A percentile compares a stretch with the other conserved stretches of the same genome.
phyloP scores from a whole-genome alignment of 108 stramenopile genomes.

The Aurantiochytrium sp. region DNA sequence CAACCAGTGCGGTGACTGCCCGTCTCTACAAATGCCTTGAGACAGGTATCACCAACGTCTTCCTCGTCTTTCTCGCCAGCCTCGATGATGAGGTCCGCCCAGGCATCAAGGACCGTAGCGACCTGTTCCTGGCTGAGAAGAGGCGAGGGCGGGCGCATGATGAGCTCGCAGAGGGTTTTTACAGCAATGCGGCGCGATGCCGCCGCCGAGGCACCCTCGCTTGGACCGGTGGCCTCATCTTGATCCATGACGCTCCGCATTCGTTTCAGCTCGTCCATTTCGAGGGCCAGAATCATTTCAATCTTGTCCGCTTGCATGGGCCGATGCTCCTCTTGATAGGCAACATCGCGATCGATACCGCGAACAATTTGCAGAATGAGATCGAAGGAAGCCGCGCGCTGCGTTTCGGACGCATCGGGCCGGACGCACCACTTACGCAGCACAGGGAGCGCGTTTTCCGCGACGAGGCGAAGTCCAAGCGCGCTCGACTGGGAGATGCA shows the following conservation, averaged over 20 bases:
- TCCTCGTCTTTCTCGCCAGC: neutral
- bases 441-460: neutral
- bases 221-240: neutral
- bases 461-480: neutral
- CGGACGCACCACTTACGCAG: neutral
- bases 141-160: neutral
- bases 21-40: neutral
- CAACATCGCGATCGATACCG: neutral
- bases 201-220: neutral
- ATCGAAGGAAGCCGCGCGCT: neutral
- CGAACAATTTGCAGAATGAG: neutral
- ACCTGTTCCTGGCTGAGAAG: neutral
- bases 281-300: neutral
- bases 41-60: neutral
- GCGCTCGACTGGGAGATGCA: neutral
- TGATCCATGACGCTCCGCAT: neutral
- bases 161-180: neutral
- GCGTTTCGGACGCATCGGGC: neutral
- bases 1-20: neutral
- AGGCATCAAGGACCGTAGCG: neutral
- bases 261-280: neutral
- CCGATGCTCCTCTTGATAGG: neutral
- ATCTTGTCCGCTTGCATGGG: neutral
- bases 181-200: neutral
- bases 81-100: neutral